A percentile compares a stretch with the other conserved stretches of the same genome.
These are phyloP conservation scores for Berkeleyomyces rouxiae DNA, from an alignment of 2,329 filamentous ascomycete genomes.

Conservation along the genomic window DNA sequence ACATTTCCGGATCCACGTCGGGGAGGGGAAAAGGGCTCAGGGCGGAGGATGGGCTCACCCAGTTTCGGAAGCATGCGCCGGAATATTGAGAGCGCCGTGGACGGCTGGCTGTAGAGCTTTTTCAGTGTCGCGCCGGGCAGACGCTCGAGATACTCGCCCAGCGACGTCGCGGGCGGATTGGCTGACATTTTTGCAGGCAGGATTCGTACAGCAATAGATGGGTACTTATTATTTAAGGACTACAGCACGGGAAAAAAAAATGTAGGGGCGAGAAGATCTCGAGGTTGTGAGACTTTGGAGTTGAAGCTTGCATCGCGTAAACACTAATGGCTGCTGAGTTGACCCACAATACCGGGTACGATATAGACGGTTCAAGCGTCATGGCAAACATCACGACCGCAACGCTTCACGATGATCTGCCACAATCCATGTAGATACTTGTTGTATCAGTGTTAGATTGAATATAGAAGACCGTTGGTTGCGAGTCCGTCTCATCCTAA, in stretches of 20 bases:
- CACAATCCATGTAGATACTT: too few relatives aligned
- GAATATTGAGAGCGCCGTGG: slow-evolving; percentile 88
- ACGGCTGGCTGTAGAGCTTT: slow-evolving; percentile 88
- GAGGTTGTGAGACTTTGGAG: background rate
- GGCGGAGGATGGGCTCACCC: slow-evolving; percentile 29
- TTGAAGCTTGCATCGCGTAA: background rate
- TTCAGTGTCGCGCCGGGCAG: slow-evolving; percentile 79
- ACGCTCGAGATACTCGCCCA: slow-evolving; percentile 84
- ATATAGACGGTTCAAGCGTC: background rate
- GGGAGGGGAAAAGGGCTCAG: background rate
- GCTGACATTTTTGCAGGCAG: slow-evolving; percentile 26
- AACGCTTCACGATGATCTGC: too few relatives aligned
- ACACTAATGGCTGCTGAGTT: background rate
- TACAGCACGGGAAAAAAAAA: background rate
- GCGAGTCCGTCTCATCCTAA: too few relatives aligned
- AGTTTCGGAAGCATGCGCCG: slow-evolving; percentile 90
- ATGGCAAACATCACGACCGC: background rate
- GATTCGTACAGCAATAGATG: background rate
- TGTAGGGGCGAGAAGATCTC: background rate
- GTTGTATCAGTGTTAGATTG: too few relatives aligned
- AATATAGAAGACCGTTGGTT: too few relatives aligned
- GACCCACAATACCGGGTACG: background rate
- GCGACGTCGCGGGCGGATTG: slow-evolving; percentile 29
- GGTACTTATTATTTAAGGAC: background rate
- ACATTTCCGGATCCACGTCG: background rate